Conservation (phyloP, 2,329 filamentous ascomycete genomes). For the Penicillium sp. region DNA sequence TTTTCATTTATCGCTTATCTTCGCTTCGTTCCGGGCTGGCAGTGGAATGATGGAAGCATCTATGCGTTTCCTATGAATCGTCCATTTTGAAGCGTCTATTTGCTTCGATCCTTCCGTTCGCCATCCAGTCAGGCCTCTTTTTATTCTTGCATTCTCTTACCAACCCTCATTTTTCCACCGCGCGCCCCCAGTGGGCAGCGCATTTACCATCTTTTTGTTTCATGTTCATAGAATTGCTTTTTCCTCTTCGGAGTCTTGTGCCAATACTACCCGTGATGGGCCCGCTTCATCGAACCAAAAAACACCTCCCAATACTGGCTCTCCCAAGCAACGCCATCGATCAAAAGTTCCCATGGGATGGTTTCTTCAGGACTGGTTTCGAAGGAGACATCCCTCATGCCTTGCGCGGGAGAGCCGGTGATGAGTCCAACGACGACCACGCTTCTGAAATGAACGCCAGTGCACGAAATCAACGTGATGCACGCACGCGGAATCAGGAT, state of each 20-base stretch:
- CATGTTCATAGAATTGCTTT: constrained; percentile 20
- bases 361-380: too few relatives aligned
- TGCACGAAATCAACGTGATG: neutral
- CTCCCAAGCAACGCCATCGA: too few relatives aligned
- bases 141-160: constrained; percentile 19
- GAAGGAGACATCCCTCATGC: too few relatives aligned
- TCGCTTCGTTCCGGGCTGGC: constrained; percentile 17
- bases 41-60: too few relatives aligned
- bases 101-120: constrained; percentile 1
- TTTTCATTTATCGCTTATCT: constrained; percentile 10
- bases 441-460: constrained; percentile 1
- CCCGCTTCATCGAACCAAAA: constrained; percentile 4
- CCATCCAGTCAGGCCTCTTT: constrained; percentile 7
- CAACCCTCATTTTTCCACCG: constrained; percentile 6
- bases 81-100: too few relatives aligned
- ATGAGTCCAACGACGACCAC: constrained; percentile 7
- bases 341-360: too few relatives aligned
- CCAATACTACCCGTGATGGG: constrained; percentile 23
- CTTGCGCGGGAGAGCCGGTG: constrained; percentile 3
- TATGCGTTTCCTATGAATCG: too few relatives aligned
- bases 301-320: too few relatives aligned
- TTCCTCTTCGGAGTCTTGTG: constrained; percentile 17
- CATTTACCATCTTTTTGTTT: constrained; percentile 6
- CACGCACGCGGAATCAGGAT: neutral
- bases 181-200: constrained; percentile 23